Base-by-base conservation (phyloP, 1,139 yeast genomes). In the Blastobotrys proliferans region DNA sequence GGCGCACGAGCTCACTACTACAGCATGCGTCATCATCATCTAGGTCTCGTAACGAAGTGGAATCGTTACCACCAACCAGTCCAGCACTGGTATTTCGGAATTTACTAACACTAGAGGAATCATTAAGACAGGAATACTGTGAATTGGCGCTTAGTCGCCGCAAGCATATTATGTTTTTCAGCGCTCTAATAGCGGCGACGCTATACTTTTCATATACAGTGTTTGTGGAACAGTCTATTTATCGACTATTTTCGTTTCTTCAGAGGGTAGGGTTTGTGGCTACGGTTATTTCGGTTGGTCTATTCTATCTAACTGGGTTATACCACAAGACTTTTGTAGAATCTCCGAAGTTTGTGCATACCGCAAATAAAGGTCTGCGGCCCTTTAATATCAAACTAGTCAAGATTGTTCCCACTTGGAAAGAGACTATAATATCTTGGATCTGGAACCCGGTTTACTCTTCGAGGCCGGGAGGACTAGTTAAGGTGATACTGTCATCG, bases 221-320 rank as follows among this genome's bases (percentile, higher is more conserved):
- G 24, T 54, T 64, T 29, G 35, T 61, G 14, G 28, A 47, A 25
- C 68, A 68, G 13, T 61, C 68, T 10, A 54, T 57, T 9, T 67
- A 67, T 50, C 50, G 60, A 6, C 55, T 61, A 40, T 52, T 67
- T 25, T 56, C 58, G 31, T 56, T 66, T 25, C 39, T 61, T 52
- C 78, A 47, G 61, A 80, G 83, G 55, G 77, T 90, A 40, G 63
- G 78, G 11, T 72, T 85, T 21, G 67, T 85, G 20, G 84, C 90
- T 34, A 76, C 83, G 19, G 53, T 75, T 13, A 79, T 88, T 29
- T 84, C 96, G 0, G 66, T 88, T 43, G 73, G 80, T 35, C 68
- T 92, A 35, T 92, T 87, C 63, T 88, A 84, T 56, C 66, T 92
- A 29, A 83, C 95, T 21, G 98, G 97, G 2, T 94, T 88, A 63